Conservation (phyloP, 768 basidiomycete genomes). For the Flagelloscypha sp. region DNA sequence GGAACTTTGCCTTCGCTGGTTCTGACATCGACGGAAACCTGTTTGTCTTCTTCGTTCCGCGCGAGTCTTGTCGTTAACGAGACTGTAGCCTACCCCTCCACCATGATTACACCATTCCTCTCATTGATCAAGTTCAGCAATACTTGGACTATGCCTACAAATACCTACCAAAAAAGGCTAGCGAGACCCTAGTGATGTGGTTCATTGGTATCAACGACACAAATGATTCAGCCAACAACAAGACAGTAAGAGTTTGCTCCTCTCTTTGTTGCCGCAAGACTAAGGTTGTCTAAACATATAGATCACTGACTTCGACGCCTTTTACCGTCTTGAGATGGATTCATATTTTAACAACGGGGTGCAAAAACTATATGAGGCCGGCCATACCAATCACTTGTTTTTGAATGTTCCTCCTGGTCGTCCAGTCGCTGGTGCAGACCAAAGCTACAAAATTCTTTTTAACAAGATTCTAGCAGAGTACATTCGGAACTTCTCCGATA, state of each 20-base stretch:
- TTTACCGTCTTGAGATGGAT: constrained; percentile 23
- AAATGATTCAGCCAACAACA: constrained; percentile 37
- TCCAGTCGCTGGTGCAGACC: constrained; percentile 28
- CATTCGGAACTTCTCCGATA: constrained; percentile 23
- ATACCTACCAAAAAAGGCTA: constrained; percentile 34
- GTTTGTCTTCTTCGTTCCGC: constrained; percentile 13
- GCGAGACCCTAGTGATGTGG: constrained; percentile 41
- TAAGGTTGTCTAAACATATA: constrained; percentile 7
- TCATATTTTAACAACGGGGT: constrained; percentile 25
- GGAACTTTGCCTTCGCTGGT: constrained; percentile 51
- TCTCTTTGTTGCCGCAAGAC: not conserved
- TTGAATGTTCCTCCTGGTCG: constrained; percentile 49
- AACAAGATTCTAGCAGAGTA: constrained; percentile 32
- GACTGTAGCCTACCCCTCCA: constrained; percentile 35
- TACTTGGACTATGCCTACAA: constrained; percentile 36
- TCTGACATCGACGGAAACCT: constrained; percentile 35
- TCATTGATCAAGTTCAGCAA: constrained; percentile 43
- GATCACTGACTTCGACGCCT: constrained; percentile 21
- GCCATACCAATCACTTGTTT: constrained; percentile 41
- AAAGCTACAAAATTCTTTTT: constrained; percentile 29
- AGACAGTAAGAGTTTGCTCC: constrained; percentile 12
- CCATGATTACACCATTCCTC: constrained; percentile 36
- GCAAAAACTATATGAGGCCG: constrained; percentile 12
- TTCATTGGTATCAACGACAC: constrained; percentile 58
- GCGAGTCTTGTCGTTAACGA: not conserved